Evolutionary conservation across 352 stramenopile species (phyloP), one percentile per base, ranked within the genome.

Genomic region (Phytophthora pinifolia): DNA sequence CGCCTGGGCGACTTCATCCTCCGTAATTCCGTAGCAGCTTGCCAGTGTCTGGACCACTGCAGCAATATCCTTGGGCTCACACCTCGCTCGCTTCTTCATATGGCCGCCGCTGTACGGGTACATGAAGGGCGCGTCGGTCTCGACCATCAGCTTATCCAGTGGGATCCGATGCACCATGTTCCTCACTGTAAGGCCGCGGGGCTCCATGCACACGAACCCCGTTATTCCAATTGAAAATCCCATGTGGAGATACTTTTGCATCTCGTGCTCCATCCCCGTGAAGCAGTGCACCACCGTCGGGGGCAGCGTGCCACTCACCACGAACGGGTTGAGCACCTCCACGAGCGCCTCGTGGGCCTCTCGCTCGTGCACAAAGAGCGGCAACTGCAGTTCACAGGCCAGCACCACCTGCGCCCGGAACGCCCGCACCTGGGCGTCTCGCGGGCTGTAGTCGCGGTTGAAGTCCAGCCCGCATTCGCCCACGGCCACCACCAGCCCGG

Each of bases 381-480:
- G 96, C 58, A 98, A 51, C 35, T 86, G 54, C 6, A 88, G 70
- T 50, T 89, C 67, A 33, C 79, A 85, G 7, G 79, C 76, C 17
- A 98, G 75, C 50, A 90, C 72, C 20, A 99, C 73, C 53, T 99
- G 96, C 0, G 72, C 62, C 32, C 79, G 56, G 33, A 99, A 97
- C 7, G 87, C 87, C 9, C 81, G 62, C 44, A 91, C 47, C 62
- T 99, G 94, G 30, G 80, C 76, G 36, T 97, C 88, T 37, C 92
- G 91, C 10, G 77, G 65, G 52, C 83, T 97, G 76, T 98, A 99
- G 50, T 98, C 74, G 29, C 94, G 86, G 73, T 98, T 97, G 60
- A 98, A 99, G 69, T 99, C 95, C 13, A 99, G 72, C 35, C 95
- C 96, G 56, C 89, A 98, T 70, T 99, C 96, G 38, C 96, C 96